phyloP scores from a whole-genome alignment of 129 eudicot species.

The Heracleum sosnowskyi region DNA sequence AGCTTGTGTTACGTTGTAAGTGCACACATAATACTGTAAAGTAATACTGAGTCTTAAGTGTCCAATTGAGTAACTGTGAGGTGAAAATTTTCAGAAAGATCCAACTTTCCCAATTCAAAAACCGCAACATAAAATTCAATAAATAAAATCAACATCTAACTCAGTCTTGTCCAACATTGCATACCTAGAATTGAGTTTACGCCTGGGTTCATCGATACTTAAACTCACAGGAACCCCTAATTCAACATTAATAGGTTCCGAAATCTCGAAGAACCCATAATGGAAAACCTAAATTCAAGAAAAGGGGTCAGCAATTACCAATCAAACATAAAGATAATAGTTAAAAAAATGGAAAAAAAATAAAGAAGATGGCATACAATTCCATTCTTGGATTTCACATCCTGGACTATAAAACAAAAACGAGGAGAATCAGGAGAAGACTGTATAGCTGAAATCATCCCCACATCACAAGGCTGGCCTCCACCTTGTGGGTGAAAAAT shows the following conservation, averaged over 20 bases:
- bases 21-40: too few species aligned
- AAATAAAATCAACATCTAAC: too few species aligned
- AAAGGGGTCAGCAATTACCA: background rate
- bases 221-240: constrained; percentile 45
- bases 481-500: constrained; percentile 91
- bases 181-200: constrained; percentile 61
- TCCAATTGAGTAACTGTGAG: too few species aligned
- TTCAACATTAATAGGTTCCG: constrained; percentile 22
- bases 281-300: constrained; percentile 52
- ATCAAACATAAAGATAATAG: background rate
- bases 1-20: too few species aligned
- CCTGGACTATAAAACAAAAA: constrained; percentile 56
- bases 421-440: constrained; percentile 10
- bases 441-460: constrained; percentile 32
- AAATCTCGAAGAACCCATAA: constrained; percentile 58
- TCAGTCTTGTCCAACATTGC: background rate
- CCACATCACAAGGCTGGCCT: constrained; percentile 83
- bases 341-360: background rate
- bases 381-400: constrained; percentile 68
- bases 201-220: constrained; percentile 54
- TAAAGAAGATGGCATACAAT: constrained; percentile 32
- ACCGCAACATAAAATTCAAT: background rate
- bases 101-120: too few species aligned
- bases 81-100: too few species aligned
- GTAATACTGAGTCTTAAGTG: too few species aligned